Conservation (phyloP, 2,329 filamentous ascomycete genomes). For the Herpotrichia juniperi region DNA sequence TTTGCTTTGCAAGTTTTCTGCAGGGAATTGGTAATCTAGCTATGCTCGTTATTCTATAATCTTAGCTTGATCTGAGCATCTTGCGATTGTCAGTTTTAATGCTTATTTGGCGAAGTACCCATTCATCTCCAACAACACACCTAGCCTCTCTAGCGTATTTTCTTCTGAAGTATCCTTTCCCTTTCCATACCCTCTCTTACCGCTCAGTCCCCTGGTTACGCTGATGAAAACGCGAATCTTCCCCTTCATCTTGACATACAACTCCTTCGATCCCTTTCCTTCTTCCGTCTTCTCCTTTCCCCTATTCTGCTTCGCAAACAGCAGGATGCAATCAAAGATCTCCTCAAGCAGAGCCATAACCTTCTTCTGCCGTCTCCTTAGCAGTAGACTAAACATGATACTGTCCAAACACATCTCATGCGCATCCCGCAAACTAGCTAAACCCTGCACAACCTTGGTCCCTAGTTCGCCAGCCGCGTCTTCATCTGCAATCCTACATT, state of each 20-base stretch:
- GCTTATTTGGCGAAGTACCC: too few relatives aligned
- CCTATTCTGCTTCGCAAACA: constrained; percentile 57
- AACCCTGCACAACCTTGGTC: constrained; percentile 59
- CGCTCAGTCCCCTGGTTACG: constrained; percentile 71
- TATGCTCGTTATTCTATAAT: too few relatives aligned
- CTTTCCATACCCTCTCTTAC: constrained; percentile 59
- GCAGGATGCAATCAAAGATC: constrained; percentile 74
- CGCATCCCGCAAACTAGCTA: constrained; percentile 69
- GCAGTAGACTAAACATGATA: constrained; percentile 74
- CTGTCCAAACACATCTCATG: constrained; percentile 77
- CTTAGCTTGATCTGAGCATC: too few relatives aligned
- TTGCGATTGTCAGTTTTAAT: too few relatives aligned
- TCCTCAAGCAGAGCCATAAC: constrained; percentile 76
- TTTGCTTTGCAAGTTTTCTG: too few relatives aligned
- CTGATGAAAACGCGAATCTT: constrained; percentile 77
- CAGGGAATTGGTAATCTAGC: too few relatives aligned
- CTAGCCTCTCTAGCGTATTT: constrained; percentile 70
- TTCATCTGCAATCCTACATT: constrained; percentile 60
- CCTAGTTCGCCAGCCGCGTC: constrained; percentile 54
- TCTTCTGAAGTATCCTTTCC: constrained; percentile 49
- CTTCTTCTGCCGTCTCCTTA: constrained; percentile 76
- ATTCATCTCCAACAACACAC: constrained; percentile 74
- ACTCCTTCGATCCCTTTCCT: constrained; percentile 44
- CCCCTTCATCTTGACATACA: constrained; percentile 72
- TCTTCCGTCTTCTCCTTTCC: constrained; percentile 16